Base-by-base conservation (phyloP, 306 rosid species). In the Vachellia pachyceras region DNA sequence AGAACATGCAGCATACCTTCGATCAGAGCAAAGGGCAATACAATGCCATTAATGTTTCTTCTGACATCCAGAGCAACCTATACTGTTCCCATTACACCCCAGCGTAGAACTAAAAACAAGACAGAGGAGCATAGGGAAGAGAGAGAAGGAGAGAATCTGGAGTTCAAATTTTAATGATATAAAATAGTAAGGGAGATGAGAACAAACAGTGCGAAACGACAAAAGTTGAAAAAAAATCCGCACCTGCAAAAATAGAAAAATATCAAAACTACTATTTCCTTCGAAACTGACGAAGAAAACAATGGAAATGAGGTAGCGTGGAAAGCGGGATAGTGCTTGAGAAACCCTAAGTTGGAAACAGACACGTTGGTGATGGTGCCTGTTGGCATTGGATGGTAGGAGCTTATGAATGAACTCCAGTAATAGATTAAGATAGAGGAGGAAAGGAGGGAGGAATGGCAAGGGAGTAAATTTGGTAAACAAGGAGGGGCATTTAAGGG, bases 401-500 rank as follows among this genome's bases (percentile, higher is more conserved):
- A 58, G 47, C 64, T 50, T n/a, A 61, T 1, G 75, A 2, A 41
- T 73, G 41, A 7, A 45, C 7, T 10, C 7, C 18, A 25, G 37
- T 10, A 50, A 58, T 5, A 63, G 18, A 74, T 7, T 45, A 58
- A 63, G 55, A 37, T 4, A 37, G 4, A 39, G 73, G 54, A 3
- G 83, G 29, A 13, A 77, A n/a, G 0, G 22, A 18, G 78, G 33
- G 10, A 37, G 8, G 17, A 86, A 87, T 83, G 92, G 91, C 86
- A 85, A 78, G 85, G 80, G 5, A 68, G 92, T 89, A 92, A 92
- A 88, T 89, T 86, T 1, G 5, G 71, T 79, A 42, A 91, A 88
- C 76, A 85, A 10, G 10, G 58, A 77, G 85, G 90, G 80, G 71
- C 58, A 80, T 79, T 64, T 63, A 35, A 49, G 74, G 58, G 79